Base-by-base conservation (phyloP, 495 filamentous ascomycete species). In the Echria macrotheca region DNA sequence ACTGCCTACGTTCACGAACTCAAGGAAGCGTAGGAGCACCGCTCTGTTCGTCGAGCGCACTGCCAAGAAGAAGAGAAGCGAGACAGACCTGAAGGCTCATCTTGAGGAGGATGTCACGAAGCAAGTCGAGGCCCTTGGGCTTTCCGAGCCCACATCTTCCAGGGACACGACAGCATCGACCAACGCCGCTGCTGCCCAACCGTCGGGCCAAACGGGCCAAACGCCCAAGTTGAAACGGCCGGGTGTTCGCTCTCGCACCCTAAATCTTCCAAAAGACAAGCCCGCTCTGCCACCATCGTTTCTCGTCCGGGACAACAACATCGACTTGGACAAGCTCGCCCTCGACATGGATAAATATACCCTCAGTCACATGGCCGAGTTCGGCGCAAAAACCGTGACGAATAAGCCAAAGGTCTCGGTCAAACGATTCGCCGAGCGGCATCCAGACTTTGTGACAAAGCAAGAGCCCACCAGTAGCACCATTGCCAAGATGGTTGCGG, bases 31-130 rank as follows among this genome's bases (percentile, higher is more conserved):
- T 39, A 47, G 58, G 26, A 59, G 54, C 0, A 52, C 72, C 5
- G 65, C 72, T 5, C 51, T 76, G 6, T 79, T 79, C 44, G 58
- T 79, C 8, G 76, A 79, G 53, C 64, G 74, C 4, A 65, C 56
- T 24, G 56, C 61, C 24, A 75, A 69, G 60, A 63, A 58, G 32
- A 55, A 47, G 10, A 55, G 44, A 35, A 48, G 22, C 35, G 33
- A 8, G 21, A 39, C 32, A 39, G 15, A 12, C 33, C 45, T 25
- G 17, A n/a, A n/a, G n/a, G n/a, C 38, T 24, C 38, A 14, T 24
- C 18, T 21, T 11, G 11, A 41, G 19, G 17, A 18, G 12, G n/a
- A n/a, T n/a, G n/a, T n/a, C n/a, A n/a, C n/a, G n/a, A n/a, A n/a
- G n/a, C n/a, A n/a, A n/a, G n/a, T n/a, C n/a, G n/a, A n/a, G n/a